Percentiles rank a stretch among this genome's conserved stretches.
Conservation (phyloP, 441 rosid genomes). For the Populus hybrid region DNA sequence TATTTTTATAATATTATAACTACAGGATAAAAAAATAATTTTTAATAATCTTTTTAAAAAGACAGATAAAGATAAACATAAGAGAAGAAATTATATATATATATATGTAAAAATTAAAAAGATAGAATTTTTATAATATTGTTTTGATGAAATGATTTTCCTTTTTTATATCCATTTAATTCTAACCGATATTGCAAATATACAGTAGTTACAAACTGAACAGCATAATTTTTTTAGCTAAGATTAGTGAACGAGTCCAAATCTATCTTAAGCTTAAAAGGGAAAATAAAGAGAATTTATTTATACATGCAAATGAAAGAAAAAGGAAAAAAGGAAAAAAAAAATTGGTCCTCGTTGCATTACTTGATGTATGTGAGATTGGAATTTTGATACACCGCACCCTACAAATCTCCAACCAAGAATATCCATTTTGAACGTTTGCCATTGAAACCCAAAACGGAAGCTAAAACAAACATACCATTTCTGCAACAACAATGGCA, state of each 20-base stretch:
- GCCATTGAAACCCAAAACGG: constrained; percentile 10
- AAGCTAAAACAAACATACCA: constrained; percentile 9
- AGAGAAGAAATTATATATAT: too few species aligned
- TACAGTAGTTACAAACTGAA: background rate
- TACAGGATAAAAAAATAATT: too few species aligned
- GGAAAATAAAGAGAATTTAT: background rate
- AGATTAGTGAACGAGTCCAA: background rate
- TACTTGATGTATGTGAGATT: background rate
- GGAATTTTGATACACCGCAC: background rate
- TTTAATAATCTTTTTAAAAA: too few species aligned
- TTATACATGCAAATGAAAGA: background rate
- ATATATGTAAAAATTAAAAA: too few species aligned
- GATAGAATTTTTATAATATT: background rate
- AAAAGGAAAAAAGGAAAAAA: too few species aligned
- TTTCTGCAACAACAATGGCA: constrained; percentile 7
- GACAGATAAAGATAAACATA: too few species aligned
- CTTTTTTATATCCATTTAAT: background rate
- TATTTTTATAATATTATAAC: background rate
- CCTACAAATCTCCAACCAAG: background rate
- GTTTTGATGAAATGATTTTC: background rate
- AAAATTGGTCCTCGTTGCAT: background rate
- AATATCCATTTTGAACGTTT: background rate
- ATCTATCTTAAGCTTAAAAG: background rate
- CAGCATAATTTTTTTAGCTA: background rate
- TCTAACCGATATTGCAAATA: background rate